A percentile compares a stretch with the other conserved stretches of the same genome.
phyloP scores from a whole-genome alignment of 495 filamentous ascomycete species.

The Pyrenula aspistea region DNA sequence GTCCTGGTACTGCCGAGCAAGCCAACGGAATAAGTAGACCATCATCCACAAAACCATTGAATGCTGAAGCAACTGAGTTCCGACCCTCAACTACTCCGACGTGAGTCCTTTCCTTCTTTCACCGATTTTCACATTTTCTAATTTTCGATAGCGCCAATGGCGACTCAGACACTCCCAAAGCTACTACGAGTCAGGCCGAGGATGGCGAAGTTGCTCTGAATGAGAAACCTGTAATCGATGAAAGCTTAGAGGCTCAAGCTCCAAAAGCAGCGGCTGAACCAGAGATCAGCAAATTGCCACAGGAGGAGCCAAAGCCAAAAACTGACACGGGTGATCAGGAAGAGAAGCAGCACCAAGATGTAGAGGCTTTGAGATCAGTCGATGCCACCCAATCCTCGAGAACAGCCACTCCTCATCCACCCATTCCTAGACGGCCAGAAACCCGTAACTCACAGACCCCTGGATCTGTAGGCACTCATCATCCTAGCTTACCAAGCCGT shows the following conservation, averaged over 20 bases:
- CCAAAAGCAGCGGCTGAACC: constrained; percentile 8
- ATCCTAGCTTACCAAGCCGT: background rate
- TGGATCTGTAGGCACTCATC: background rate
- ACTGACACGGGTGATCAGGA: background rate
- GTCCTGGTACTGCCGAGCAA: constrained; percentile 9
- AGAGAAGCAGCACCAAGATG: background rate
- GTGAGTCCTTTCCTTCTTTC: constrained; percentile 13
- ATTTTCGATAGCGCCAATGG: constrained; percentile 19
- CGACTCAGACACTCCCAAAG: constrained; percentile 15
- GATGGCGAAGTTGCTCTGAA: constrained; percentile 75
- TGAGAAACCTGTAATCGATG: too few relatives aligned
- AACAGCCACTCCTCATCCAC: background rate
- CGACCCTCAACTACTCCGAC: constrained; percentile 12
- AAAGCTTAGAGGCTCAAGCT: constrained; percentile 41
- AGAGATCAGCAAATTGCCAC: constrained; percentile 1
- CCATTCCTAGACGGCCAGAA: background rate
- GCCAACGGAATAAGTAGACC: constrained; percentile 16
- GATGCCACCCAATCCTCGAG: background rate
- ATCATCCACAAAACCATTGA: constrained; percentile 22
- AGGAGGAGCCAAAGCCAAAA: constrained; percentile 1
- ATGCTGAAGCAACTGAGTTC: constrained; percentile 36
- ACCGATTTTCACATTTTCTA: constrained; percentile 2
- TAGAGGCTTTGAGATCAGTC: background rate
- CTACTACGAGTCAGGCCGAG: constrained; percentile 47
- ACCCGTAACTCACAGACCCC: background rate